Conservation (phyloP, 805 yeast species). For the Scheffersomyces amazonensis region DNA sequence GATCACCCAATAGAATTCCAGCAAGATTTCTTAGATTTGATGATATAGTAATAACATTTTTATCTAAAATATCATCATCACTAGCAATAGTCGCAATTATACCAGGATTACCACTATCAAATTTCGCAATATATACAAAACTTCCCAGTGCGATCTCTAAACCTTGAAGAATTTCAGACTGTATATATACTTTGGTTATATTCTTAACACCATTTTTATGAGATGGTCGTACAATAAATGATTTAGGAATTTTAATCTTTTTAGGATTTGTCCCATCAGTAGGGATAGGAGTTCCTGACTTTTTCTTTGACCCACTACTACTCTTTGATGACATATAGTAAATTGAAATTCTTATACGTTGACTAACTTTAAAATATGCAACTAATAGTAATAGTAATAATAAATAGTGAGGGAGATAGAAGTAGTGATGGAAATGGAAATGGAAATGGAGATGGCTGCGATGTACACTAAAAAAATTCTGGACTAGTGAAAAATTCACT, state of each 20-base stretch:
- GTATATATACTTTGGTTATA: constrained; percentile 35
- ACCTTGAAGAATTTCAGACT: constrained; percentile 44
- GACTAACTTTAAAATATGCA: constrained; percentile 13
- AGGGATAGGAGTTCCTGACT: constrained; percentile 15
- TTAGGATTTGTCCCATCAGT: constrained; percentile 19
- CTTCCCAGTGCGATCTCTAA: constrained; percentile 46
- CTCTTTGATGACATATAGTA: constrained; percentile 24
- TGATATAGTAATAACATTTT: constrained; percentile 27
- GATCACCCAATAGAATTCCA: constrained; percentile 47
- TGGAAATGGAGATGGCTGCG: too few species aligned
- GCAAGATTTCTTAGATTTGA: constrained; percentile 25
- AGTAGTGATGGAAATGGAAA: too few species aligned
- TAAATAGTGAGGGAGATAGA: not conserved
- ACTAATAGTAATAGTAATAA: not conserved
- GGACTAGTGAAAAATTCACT: too few species aligned
- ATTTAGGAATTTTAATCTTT: constrained; percentile 38
- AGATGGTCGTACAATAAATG: constrained; percentile 38
- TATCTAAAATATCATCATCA: constrained; percentile 27
- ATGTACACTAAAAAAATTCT: too few species aligned
- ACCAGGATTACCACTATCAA: constrained; percentile 44
- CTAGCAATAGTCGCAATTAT: constrained; percentile 40
- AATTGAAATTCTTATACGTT: not conserved
- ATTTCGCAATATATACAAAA: constrained; percentile 41
- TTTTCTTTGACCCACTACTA: constrained; percentile 19
- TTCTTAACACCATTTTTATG: constrained; percentile 20